Evolutionary conservation across 108 stramenopile genomes (phyloP).

Genomic region (Cyclotella choctawhatcheeana): DNA sequence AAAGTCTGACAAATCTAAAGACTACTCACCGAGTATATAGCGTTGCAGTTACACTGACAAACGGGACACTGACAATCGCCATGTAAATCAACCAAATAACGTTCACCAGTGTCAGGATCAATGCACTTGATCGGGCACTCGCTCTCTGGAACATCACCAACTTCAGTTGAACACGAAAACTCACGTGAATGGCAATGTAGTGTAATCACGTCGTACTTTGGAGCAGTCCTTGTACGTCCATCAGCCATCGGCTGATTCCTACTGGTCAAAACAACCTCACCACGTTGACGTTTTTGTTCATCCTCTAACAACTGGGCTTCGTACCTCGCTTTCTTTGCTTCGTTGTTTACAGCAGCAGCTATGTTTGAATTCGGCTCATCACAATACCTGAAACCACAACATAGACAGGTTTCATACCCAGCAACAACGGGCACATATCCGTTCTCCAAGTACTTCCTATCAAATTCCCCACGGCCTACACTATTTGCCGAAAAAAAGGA

Average conservation of each 20-base stretch:
- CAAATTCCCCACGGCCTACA: background rate
- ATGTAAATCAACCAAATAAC: background rate
- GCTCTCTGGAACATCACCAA: background rate
- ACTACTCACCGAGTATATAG: no score
- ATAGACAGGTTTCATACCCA: background rate
- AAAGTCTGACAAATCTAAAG: no score
- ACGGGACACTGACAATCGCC: background rate
- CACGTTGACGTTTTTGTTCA: background rate
- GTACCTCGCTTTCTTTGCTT: background rate
- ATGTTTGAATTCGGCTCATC: background rate
- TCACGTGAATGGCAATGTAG: background rate
- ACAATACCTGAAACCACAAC: background rate
- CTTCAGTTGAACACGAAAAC: background rate
- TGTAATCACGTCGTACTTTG: background rate
- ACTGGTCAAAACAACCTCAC: background rate
- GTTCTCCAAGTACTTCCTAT: constrained; percentile 5
- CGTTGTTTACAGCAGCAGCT: background rate
- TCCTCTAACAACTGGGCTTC: background rate
- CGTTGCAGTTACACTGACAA: background rate
- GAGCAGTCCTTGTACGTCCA: background rate
- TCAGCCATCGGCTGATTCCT: background rate
- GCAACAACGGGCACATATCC: background rate
- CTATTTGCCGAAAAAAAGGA: background rate
- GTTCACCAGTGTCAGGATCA: background rate
- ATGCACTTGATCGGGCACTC: background rate